phyloP scores from a whole-genome alignment of 176 grass and related monocot species.

The Poa annua region DNA sequence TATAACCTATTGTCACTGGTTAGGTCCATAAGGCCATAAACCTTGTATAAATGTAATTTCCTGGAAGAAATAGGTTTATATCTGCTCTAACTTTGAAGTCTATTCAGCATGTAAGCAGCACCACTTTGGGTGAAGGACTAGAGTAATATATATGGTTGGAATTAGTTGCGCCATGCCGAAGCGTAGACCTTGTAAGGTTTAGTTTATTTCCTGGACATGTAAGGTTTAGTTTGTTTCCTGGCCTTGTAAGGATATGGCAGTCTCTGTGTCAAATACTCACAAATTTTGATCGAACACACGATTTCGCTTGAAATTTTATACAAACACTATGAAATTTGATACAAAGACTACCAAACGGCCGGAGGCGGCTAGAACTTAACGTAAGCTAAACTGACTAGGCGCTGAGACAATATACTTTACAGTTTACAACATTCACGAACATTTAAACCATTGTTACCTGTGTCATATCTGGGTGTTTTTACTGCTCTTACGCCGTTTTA shows the following conservation, averaged over 20 bases:
- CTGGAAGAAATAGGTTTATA: conserved; percentile 6
- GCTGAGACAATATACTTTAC: background rate
- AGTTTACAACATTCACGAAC: conserved; percentile 14
- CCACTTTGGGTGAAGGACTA: conserved; percentile 1
- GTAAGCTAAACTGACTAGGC: too few species aligned
- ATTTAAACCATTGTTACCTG: background rate
- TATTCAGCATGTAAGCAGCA: background rate
- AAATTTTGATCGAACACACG: too few species aligned
- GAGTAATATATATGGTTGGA: background rate
- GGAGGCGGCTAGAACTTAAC: too few species aligned
- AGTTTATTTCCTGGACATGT: too few species aligned
- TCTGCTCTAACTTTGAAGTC: conserved; percentile 12
- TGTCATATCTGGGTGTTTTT: background rate
- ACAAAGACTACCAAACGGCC: too few species aligned
- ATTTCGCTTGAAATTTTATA: too few species aligned
- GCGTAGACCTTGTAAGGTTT: too few species aligned
- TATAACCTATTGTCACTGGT: background rate
- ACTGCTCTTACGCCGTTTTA: conserved; percentile 27
- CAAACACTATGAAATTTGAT: too few species aligned
- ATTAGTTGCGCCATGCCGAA: background rate
- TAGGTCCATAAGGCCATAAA: conserved; percentile 7
- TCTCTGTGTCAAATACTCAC: too few species aligned
- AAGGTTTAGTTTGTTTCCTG: too few species aligned
- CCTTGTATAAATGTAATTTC: conserved; percentile 21
- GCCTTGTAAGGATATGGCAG: too few species aligned